Conservation (phyloP, 768 basidiomycete genomes). For the Cystobasidiopsis lactophilus region DNA sequence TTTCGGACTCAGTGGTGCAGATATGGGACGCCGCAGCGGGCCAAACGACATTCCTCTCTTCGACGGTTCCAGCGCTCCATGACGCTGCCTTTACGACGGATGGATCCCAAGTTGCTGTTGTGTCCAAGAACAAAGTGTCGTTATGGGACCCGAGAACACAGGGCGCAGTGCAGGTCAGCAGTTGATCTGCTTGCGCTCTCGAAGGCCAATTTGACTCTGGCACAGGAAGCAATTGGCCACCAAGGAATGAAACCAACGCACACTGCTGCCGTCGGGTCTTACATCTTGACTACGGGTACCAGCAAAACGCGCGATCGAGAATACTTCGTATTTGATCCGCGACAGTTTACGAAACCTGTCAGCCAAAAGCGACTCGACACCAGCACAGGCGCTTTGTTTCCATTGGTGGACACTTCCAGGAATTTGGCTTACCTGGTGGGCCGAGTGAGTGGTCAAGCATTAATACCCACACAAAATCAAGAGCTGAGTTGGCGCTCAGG, state of each 20-base stretch:
- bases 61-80: not conserved
- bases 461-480: not conserved
- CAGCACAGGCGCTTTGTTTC: slow-evolving; percentile 20
- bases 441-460: slow-evolving; percentile 7
- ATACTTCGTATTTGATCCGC: slow-evolving; percentile 20
- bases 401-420: slow-evolving; percentile 22
- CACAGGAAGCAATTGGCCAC: slow-evolving; percentile 4
- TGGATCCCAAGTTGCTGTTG: slow-evolving; percentile 2
- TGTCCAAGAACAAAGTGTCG: not conserved
- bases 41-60: not conserved
- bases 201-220: not conserved
- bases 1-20: no score
- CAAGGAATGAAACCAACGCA: slow-evolving; percentile 1
- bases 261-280: not conserved
- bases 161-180: slow-evolving; percentile 3
- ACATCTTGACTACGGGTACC: not conserved
- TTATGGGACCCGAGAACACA: slow-evolving; percentile 4
- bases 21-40: no score
- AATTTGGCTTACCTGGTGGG: slow-evolving; percentile 24
- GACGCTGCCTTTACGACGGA: slow-evolving; percentile 3
- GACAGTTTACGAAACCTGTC: slow-evolving; percentile 9
- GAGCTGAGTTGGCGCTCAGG: slow-evolving; percentile 4
- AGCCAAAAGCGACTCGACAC: slow-evolving; percentile 22
- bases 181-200: not conserved
- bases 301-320: slow-evolving; percentile 22